Conservation (phyloP, 2,329 filamentous ascomycete species). For the Ascochyta viciae-villosae region DNA sequence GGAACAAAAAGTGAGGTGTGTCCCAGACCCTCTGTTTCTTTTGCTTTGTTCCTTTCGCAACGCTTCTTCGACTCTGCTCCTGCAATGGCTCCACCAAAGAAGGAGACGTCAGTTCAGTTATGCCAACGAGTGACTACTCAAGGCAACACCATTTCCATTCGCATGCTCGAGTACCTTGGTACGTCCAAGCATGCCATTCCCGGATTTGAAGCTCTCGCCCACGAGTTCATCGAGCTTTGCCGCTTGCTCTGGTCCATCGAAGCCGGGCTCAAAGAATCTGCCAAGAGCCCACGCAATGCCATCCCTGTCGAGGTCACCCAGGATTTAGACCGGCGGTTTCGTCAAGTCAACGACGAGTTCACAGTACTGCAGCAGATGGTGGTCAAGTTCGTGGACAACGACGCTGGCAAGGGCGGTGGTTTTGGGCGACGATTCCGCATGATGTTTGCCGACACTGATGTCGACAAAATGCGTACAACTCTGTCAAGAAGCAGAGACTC, state of each 20-base stretch:
- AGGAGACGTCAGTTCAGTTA: conserved; percentile 56
- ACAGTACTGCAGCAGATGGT: conserved; percentile 69
- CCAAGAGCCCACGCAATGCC: conserved; percentile 56
- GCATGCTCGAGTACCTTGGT: conserved; percentile 48
- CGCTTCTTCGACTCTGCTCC: not conserved
- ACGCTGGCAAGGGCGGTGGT: conserved; percentile 63
- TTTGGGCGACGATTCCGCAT: conserved; percentile 69
- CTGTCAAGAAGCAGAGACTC: conserved; percentile 67
- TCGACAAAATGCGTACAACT: conserved; percentile 65
- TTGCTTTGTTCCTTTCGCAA: conserved; percentile 3
- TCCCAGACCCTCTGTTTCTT: conserved; percentile 15
- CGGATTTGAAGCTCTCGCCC: conserved; percentile 62
- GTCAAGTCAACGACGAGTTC: conserved; percentile 67
- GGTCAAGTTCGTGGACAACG: conserved; percentile 65
- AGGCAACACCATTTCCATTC: conserved; percentile 60
- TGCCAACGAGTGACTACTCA: conserved; percentile 66
- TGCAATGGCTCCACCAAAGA: conserved; percentile 44
- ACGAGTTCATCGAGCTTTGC: conserved; percentile 72
- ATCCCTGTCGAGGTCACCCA: conserved; percentile 67
- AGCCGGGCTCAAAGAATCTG: conserved; percentile 62
- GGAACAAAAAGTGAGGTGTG: conserved; percentile 25
- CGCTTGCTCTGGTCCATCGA: conserved; percentile 73
- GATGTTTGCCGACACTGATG: conserved; percentile 61
- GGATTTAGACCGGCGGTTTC: conserved; percentile 71
- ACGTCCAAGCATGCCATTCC: conserved; percentile 45